Evolutionary conservation across 2,329 filamentous ascomycete species (phyloP).

Genomic region (Cryoendolithus antarcticus): DNA sequence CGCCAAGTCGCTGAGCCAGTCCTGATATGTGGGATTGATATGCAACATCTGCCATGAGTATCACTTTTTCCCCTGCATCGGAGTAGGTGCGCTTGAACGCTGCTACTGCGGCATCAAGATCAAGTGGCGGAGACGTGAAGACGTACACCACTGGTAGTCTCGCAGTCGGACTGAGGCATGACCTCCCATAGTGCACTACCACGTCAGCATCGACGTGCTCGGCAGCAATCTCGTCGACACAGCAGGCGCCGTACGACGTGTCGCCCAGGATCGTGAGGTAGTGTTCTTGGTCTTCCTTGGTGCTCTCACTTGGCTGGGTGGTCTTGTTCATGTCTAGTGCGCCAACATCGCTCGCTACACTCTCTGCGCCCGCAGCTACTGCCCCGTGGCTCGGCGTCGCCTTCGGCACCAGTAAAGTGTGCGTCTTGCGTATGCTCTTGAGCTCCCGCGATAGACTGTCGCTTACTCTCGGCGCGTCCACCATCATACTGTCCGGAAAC

Average conservation of each 20-base stretch:
- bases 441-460: slow-evolving; percentile 39
- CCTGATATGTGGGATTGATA: slow-evolving; percentile 62
- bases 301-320: neutral
- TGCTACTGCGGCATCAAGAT: slow-evolving; percentile 44
- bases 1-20: slow-evolving; percentile 43
- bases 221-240: slow-evolving; percentile 90
- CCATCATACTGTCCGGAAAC: slow-evolving; percentile 86
- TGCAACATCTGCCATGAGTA: slow-evolving; percentile 82
- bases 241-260: slow-evolving; percentile 94
- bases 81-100: slow-evolving; percentile 60
- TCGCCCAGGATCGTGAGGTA: slow-evolving; percentile 78
- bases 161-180: slow-evolving; percentile 82
- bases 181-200: slow-evolving; percentile 85
- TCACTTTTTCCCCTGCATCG: slow-evolving; percentile 49
- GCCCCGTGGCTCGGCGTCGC: no score
- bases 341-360: neutral
- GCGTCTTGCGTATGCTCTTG: slow-evolving; percentile 1
- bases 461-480: slow-evolving; percentile 71
- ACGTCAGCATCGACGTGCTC: slow-evolving; percentile 86
- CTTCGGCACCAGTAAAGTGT: neutral
- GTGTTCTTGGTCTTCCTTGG: slow-evolving; percentile 24
- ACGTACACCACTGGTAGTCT: slow-evolving; percentile 80
- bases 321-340: no score
- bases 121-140: slow-evolving; percentile 66
- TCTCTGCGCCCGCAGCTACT: neutral